These are phyloP conservation scores for Polyporus arcularius DNA, from an alignment of 768 basidiomycete species.

Conservation along the genomic window DNA sequence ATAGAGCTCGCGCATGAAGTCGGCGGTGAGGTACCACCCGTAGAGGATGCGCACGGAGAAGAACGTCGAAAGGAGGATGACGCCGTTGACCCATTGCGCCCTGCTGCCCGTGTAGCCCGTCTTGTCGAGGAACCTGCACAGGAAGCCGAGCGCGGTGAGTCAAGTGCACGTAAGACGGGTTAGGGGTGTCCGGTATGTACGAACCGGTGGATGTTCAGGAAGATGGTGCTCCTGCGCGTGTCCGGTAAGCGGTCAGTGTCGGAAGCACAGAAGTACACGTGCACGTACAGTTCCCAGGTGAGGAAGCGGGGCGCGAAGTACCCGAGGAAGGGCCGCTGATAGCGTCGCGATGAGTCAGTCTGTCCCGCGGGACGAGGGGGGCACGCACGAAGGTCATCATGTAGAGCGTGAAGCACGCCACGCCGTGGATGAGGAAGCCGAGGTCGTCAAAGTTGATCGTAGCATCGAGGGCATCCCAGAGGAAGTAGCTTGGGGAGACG, in stretches of 20 bases:
- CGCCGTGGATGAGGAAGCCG: constrained; percentile 77
- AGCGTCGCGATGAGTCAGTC: neutral
- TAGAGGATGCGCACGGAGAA: constrained; percentile 70
- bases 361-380: neutral
- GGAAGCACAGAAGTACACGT: neutral
- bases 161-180: neutral
- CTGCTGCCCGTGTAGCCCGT: constrained; percentile 67
- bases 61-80: constrained; percentile 66
- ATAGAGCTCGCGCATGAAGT: constrained; percentile 61
- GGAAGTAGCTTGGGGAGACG: constrained; percentile 56
- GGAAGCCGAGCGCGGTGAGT: neutral
- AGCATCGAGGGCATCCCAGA: constrained; percentile 83
- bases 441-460: constrained; percentile 64
- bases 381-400: constrained; percentile 66
- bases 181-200: constrained; percentile 12
- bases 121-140: constrained; percentile 73
- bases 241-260: constrained; percentile 4
- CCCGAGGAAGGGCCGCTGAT: constrained; percentile 64
- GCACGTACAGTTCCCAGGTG: constrained; percentile 74
- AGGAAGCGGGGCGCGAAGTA: constrained; percentile 80
- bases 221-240: constrained; percentile 68
- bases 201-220: constrained; percentile 87
- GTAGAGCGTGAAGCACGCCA: constrained; percentile 68
- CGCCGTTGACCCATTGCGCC: constrained; percentile 72
- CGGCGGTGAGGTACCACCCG: constrained; percentile 48